phyloP scores from a whole-genome alignment of 208 protist species.

The Naegleria gruberi region DNA sequence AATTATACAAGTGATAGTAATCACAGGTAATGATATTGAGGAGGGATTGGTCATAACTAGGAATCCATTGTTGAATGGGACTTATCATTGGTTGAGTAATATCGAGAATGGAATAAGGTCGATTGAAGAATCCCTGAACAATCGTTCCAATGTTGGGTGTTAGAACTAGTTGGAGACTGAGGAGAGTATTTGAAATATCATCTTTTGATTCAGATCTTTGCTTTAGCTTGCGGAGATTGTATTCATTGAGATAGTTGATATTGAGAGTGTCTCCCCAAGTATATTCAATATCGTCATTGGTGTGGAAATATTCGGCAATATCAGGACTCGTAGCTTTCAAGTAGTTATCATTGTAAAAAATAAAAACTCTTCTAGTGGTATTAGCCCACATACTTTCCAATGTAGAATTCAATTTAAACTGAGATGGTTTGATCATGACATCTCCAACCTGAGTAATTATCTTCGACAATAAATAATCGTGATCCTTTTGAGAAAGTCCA shows the following conservation, averaged over 20 bases:
- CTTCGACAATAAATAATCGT: not conserved
- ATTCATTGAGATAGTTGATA: not conserved
- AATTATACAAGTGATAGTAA: not conserved
- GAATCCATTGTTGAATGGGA: not conserved
- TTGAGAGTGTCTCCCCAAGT: not conserved
- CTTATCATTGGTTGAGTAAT: not conserved
- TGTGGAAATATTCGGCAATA: not conserved
- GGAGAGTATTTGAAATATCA: not conserved
- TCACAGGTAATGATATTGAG: not conserved
- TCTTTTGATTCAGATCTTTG: not conserved
- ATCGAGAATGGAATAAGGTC: not conserved
- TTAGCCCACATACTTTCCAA: not conserved
- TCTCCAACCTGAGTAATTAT: not conserved
- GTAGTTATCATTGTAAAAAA: no score
- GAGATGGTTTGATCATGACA: not conserved
- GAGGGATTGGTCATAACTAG: not conserved
- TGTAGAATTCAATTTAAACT: not conserved
- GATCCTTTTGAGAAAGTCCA: not conserved
- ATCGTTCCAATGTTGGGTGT: not conserved
- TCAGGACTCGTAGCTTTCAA: no score
- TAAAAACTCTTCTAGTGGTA: not conserved
- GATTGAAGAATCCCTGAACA: not conserved
- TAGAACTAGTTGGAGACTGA: not conserved
- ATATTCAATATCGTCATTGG: not conserved
- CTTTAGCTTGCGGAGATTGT: not conserved